phyloP scores from a whole-genome alignment of 106 monocot species.

The Acorus calamus region DNA sequence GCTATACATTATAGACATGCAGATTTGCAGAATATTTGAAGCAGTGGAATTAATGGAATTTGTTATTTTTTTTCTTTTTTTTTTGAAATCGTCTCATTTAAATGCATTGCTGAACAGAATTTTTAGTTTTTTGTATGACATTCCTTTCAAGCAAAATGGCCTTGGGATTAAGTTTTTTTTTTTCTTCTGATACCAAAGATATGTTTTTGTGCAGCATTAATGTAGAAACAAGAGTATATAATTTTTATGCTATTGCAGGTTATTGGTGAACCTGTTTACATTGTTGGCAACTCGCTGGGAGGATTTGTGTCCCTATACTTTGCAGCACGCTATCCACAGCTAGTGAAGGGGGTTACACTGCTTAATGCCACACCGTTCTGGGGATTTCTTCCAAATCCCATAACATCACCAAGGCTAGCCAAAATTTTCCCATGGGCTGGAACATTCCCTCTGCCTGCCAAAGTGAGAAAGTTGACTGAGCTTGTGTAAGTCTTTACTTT shows the following conservation, averaged over 20 bases:
- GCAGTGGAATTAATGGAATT: no score
- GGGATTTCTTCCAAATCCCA: slow-evolving; percentile 88
- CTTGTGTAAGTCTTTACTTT: slow-evolving; percentile 57
- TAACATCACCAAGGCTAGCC: slow-evolving; percentile 56
- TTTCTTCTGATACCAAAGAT: not conserved
- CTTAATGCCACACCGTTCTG: slow-evolving; percentile 99
- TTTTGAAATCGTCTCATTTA: no score
- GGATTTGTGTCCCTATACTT: slow-evolving; percentile 78
- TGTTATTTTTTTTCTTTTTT: no score
- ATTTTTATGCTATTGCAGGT: slow-evolving; percentile 34
- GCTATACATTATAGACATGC: no score
- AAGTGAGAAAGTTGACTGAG: slow-evolving; percentile 51
- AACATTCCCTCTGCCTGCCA: slow-evolving; percentile 72
- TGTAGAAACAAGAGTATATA: no score
- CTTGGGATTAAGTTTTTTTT: no score
- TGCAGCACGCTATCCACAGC: slow-evolving; percentile 59
- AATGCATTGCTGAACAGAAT: no score
- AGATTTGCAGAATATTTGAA: no score
- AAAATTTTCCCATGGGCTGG: slow-evolving; percentile 90
- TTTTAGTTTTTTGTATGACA: no score
- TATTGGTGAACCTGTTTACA: slow-evolving; percentile 84
- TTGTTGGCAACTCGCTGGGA: slow-evolving; percentile 93
- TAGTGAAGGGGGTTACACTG: slow-evolving; percentile 81
- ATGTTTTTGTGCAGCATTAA: not conserved
- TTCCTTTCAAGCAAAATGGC: no score